Conservation (phyloP, 2,329 filamentous ascomycete genomes). For the Sclerotinia borealis region DNA sequence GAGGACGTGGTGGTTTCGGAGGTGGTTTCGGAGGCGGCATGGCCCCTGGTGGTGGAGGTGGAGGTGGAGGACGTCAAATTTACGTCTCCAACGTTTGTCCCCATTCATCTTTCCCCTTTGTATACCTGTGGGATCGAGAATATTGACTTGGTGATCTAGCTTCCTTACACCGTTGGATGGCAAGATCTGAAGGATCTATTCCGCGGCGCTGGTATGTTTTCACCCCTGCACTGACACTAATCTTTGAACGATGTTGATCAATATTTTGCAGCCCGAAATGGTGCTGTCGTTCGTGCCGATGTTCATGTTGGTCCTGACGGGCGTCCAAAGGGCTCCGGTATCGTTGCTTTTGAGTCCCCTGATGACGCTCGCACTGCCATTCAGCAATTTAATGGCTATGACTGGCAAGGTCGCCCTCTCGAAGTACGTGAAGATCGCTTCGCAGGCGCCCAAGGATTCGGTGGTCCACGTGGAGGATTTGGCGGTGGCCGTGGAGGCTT, state of each 20-base stretch:
- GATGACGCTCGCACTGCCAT: constrained; percentile 96
- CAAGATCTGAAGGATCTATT: constrained; percentile 98
- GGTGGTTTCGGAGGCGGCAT: constrained; percentile 38
- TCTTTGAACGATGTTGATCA: constrained; percentile 23
- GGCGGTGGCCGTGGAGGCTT: constrained; percentile 38
- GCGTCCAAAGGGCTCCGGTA: constrained; percentile 91
- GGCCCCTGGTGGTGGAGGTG: constrained; percentile 49
- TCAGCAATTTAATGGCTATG: constrained; percentile 95
- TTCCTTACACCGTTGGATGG: constrained; percentile 96
- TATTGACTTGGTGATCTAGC: constrained; percentile 51
- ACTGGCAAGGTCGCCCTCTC: constrained; percentile 90
- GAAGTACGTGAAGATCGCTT: constrained; percentile 97
- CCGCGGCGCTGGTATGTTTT: constrained; percentile 83
- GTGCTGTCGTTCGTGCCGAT: constrained; percentile 86
- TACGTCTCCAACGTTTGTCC: constrained; percentile 96
- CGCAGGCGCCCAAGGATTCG: constrained; percentile 52
- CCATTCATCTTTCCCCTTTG: constrained; percentile 30
- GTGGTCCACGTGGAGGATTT: constrained; percentile 40
- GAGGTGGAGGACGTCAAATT: constrained; percentile 76
- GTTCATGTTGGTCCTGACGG: constrained; percentile 89
- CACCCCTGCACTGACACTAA: constrained; percentile 25
- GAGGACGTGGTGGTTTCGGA: constrained; percentile 12
- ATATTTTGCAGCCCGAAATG: constrained; percentile 48
- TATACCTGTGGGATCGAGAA: constrained; percentile 27
- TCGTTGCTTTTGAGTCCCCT: constrained; percentile 90